Conservation (phyloP, 2,329 filamentous ascomycete genomes). For the Aspergillus piperis region DNA sequence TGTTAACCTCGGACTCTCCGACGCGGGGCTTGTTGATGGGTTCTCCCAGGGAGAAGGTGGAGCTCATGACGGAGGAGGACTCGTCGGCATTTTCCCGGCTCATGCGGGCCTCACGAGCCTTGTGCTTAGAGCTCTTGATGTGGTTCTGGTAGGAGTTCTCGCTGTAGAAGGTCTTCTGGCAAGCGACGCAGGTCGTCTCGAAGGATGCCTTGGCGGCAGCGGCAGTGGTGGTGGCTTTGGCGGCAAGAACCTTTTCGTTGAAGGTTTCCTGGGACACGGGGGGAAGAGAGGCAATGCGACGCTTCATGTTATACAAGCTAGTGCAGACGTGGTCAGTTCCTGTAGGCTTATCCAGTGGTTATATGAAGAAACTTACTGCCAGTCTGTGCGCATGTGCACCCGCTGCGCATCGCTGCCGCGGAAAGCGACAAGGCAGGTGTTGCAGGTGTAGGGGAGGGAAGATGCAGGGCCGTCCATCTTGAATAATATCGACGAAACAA, state of each 20-base stretch:
- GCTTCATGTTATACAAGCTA: constrained; percentile 94
- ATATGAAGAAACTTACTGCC: constrained; percentile 71
- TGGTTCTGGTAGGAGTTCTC: constrained; percentile 96
- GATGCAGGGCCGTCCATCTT: constrained; percentile 30
- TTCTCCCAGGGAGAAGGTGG: constrained; percentile 86
- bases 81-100: constrained; percentile 60
- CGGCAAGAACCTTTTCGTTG: constrained; percentile 91
- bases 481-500: constrained; percentile 32
- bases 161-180: constrained; percentile 92
- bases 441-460: constrained; percentile 93
- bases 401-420: constrained; percentile 90
- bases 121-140: constrained; percentile 86
- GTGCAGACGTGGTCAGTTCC: constrained; percentile 10
- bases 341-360: neutral
- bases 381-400: constrained; percentile 96
- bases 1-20: constrained; percentile 72
- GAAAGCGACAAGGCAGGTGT: constrained; percentile 96
- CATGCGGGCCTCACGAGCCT: constrained; percentile 61
- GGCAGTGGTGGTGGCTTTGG: constrained; percentile 78
- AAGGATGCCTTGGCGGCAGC: constrained; percentile 87
- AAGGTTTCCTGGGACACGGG: constrained; percentile 91
- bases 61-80: constrained; percentile 80
- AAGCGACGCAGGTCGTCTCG: constrained; percentile 77
- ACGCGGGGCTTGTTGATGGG: constrained; percentile 63
- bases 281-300: constrained; percentile 84